phyloP scores from a whole-genome alignment of 805 yeast species.

The Saturnispora gosingensis region DNA sequence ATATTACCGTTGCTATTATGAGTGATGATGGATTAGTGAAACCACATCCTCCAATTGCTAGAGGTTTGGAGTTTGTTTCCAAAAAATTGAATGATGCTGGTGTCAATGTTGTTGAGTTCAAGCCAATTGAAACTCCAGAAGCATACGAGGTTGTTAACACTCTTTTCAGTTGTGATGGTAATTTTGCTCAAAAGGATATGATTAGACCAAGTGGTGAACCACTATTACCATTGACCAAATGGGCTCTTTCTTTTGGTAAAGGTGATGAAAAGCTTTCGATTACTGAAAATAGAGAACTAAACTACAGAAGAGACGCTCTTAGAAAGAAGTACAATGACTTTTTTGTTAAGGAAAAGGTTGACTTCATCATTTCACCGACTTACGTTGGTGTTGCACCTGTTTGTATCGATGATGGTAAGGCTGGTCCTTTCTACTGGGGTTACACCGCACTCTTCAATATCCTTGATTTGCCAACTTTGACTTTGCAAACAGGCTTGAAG shows the following conservation, averaged over 20 bases:
- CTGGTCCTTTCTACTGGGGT: conserved; percentile 62
- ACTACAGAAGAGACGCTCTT: conserved; percentile 45
- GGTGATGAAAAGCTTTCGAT: conserved; percentile 41
- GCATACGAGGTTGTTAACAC: conserved; percentile 50
- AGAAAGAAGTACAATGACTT: conserved; percentile 48
- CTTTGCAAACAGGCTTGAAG: conserved; percentile 51
- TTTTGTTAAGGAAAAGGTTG: conserved; percentile 47
- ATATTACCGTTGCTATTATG: conserved; percentile 51
- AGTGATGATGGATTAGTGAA: conserved; percentile 57
- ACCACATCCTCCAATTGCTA: conserved; percentile 55
- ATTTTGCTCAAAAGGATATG: conserved; percentile 42
- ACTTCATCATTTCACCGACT: conserved; percentile 59
- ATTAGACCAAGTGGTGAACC: conserved; percentile 64
- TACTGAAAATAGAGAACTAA: conserved; percentile 47
- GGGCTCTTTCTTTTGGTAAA: conserved; percentile 48
- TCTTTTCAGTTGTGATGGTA: conserved; percentile 63
- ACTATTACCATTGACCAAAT: conserved; percentile 50
- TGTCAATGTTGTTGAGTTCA: conserved; percentile 45
- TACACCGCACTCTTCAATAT: conserved; percentile 69
- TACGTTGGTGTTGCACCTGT: conserved; percentile 66
- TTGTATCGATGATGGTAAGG: conserved; percentile 36
- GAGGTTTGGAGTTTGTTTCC: conserved; percentile 47
- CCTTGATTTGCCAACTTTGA: conserved; percentile 60
- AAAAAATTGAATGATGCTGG: conserved; percentile 51
- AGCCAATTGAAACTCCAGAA: conserved; percentile 47